Evolutionary conservation across 805 yeast species (phyloP).

Genomic region (Yamadazyma sp.): DNA sequence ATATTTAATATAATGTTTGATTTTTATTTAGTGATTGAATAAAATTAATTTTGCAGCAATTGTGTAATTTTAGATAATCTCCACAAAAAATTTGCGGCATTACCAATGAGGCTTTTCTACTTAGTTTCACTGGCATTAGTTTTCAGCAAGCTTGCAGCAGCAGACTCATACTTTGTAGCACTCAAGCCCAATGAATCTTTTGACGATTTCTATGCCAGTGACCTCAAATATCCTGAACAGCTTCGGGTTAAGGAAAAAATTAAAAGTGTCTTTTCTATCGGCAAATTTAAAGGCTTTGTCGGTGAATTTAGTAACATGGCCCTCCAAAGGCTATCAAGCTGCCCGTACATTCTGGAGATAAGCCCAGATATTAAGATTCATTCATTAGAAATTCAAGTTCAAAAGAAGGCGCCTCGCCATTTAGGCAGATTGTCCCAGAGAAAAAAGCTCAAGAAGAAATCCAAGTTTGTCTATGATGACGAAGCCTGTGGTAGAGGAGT

Average conservation of each 20-base stretch:
- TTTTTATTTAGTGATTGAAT: background rate
- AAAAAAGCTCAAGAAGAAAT: constrained; percentile 22
- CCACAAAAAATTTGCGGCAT: too few species aligned
- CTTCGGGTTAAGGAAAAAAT: constrained; percentile 50
- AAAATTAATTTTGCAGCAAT: too few species aligned
- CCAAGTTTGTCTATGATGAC: constrained; percentile 49
- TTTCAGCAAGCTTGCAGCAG: background rate
- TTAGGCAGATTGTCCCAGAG: constrained; percentile 62
- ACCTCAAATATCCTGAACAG: constrained; percentile 32
- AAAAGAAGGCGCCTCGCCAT: constrained; percentile 59
- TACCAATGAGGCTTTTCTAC: too few species aligned
- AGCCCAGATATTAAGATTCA: constrained; percentile 64
- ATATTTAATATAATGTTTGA: constrained; percentile 16
- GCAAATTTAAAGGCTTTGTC: constrained; percentile 68
- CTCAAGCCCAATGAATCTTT: constrained; percentile 50
- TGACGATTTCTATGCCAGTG: constrained; percentile 48
- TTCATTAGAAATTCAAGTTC: constrained; percentile 50
- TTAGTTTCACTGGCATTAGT: background rate
- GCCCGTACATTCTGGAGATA: constrained; percentile 66
- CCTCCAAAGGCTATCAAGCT: constrained; percentile 47
- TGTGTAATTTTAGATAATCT: too few species aligned
- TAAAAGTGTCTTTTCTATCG: constrained; percentile 58
- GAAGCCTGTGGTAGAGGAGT: constrained; percentile 56
- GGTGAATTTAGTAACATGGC: constrained; percentile 56
- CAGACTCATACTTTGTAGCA: constrained; percentile 45